Percentiles rank a stretch among this genome's conserved stretches.
These are phyloP conservation scores for Boletus sensibilis DNA, from an alignment of 768 basidiomycete genomes.

Conservation along the genomic window DNA sequence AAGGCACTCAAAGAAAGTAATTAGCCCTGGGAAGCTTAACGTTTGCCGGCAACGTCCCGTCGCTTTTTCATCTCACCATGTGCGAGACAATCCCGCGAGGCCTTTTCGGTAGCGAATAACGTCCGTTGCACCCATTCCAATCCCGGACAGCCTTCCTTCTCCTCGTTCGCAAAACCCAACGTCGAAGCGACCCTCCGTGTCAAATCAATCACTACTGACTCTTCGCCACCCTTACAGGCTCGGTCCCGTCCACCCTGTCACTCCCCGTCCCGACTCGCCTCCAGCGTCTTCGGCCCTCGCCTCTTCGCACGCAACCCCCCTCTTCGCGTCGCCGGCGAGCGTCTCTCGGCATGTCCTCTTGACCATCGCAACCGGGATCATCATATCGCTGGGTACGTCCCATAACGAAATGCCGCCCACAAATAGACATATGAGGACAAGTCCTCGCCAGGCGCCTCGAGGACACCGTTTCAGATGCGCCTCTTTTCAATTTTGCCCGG, in stretches of 20 bases:
- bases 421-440: constrained; percentile 26
- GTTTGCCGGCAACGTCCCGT: constrained; percentile 33
- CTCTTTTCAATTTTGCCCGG: constrained; percentile 24
- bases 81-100: constrained; percentile 32
- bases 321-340: background rate
- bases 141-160: background rate
- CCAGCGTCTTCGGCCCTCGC: too few relatives aligned
- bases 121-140: constrained; percentile 10
- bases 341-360: background rate
- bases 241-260: constrained; percentile 14
- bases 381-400: constrained; percentile 7
- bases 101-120: constrained; percentile 39
- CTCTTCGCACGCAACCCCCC: background rate
- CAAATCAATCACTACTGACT: constrained; percentile 5
- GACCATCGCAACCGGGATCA: constrained; percentile 24
- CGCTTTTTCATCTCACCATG: constrained; percentile 30
- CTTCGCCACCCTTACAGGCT: background rate
- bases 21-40: constrained; percentile 36
- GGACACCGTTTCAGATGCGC: constrained; percentile 31
- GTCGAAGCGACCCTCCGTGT: constrained; percentile 19
- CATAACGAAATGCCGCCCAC: constrained; percentile 20
- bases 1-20: constrained; percentile 33
- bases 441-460: constrained; percentile 20
- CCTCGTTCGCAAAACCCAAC: constrained; percentile 10
- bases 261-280: background rate